Conservation (phyloP, 768 basidiomycete genomes). For the Boletus tylopilopsis region DNA sequence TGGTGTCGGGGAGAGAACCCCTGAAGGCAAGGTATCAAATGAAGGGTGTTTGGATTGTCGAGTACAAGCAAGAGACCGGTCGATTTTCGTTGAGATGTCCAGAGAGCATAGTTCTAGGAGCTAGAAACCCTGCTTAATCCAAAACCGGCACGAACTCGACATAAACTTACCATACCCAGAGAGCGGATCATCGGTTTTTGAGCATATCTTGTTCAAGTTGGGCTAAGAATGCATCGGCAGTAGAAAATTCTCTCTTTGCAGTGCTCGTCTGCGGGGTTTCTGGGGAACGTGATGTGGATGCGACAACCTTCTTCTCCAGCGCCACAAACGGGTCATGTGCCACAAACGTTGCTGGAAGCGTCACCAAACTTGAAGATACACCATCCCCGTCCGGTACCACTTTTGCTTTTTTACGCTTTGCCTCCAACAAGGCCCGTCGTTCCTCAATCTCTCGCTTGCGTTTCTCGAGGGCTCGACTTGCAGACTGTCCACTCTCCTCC, state of each 20-base stretch:
- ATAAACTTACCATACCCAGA: not conserved
- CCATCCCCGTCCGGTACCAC: constrained; percentile 3
- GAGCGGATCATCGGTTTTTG: constrained; percentile 6
- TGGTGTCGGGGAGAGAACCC: constrained; percentile 39
- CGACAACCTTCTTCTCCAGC: constrained; percentile 37
- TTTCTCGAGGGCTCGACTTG: constrained; percentile 60
- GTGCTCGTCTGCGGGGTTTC: constrained; percentile 27
- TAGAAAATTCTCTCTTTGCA: constrained; percentile 10
- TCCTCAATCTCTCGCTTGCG: constrained; percentile 73
- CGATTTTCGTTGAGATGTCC: constrained; percentile 49
- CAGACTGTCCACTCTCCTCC: constrained; percentile 29
- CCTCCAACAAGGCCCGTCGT: constrained; percentile 53
- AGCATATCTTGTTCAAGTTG: constrained; percentile 62
- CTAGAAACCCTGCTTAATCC: constrained; percentile 18
- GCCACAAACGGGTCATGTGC: constrained; percentile 48
- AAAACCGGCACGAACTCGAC: not conserved
- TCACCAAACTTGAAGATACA: not conserved
- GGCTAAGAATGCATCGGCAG: constrained; percentile 64
- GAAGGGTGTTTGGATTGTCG: constrained; percentile 38
- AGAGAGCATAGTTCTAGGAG: constrained; percentile 42
- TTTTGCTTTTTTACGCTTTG: constrained; percentile 59
- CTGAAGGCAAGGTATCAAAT: constrained; percentile 31
- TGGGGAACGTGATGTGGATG: constrained; percentile 10
- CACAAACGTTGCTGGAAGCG: constrained; percentile 5
- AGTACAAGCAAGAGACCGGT: constrained; percentile 40